Evolutionary conservation across 164 flowering plant species (phyloP).

Genomic region (Annona cherimola): DNA sequence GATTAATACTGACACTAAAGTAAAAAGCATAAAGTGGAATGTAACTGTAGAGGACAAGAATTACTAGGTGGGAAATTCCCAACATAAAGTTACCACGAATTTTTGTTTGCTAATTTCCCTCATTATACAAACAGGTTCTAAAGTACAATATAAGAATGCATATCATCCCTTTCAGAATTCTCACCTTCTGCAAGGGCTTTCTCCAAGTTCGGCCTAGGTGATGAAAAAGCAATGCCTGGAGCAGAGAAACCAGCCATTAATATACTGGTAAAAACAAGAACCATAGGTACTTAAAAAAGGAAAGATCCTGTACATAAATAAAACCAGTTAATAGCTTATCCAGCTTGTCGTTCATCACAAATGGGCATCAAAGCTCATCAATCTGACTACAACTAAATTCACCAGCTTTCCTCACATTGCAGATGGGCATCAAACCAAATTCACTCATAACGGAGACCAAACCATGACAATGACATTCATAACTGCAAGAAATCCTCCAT

Average conservation of each 20-base stretch:
- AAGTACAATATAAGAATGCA: background rate
- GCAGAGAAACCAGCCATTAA: background rate
- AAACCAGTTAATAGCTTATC: background rate
- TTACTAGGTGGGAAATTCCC: too few relatives aligned
- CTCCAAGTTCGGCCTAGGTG: conserved; percentile 87
- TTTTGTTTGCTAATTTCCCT: background rate
- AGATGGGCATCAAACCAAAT: background rate
- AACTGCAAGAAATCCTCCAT: too few relatives aligned
- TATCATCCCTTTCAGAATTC: conserved; percentile 4
- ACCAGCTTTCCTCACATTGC: background rate
- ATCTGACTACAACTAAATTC: background rate
- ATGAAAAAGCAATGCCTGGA: conserved; percentile 79
- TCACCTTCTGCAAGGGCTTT: conserved; percentile 55
- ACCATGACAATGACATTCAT: background rate
- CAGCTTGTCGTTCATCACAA: background rate
- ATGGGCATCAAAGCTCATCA: background rate
- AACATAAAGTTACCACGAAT: background rate
- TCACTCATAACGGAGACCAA: background rate
- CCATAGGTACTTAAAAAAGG: background rate
- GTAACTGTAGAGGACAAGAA: too few relatives aligned
- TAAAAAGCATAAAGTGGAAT: too few relatives aligned
- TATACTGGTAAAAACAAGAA: background rate
- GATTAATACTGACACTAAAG: too few relatives aligned
- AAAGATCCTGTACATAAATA: background rate
- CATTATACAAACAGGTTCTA: background rate